A percentile compares a stretch with the other conserved stretches of the same genome.
phyloP scores from a whole-genome alignment of 176 grass and related monocot genomes.

The Aegilops umbellulata region DNA sequence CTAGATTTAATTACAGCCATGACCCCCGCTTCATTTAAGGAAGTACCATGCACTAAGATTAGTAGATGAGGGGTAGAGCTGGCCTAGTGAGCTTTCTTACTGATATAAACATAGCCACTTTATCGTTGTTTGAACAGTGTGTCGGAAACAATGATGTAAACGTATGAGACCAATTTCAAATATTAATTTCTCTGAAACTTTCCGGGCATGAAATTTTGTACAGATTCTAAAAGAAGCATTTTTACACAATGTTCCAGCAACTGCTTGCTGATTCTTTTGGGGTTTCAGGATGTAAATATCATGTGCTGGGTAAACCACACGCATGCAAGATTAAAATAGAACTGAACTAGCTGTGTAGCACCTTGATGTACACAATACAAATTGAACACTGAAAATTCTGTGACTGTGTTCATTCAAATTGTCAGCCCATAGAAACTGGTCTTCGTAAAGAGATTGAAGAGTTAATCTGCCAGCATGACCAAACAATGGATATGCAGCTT shows the following conservation, averaged over 20 bases:
- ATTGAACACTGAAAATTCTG: background rate
- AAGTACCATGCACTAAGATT: background rate
- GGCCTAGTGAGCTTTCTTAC: background rate
- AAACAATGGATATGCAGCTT: background rate
- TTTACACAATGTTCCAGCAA: background rate
- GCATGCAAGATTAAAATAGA: constrained; percentile 10
- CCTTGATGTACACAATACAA: background rate
- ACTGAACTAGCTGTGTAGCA: constrained; percentile 11
- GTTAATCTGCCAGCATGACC: background rate
- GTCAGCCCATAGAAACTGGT: background rate
- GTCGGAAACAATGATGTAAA: background rate
- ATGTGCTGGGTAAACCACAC: background rate
- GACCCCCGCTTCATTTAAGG: background rate
- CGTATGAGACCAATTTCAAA: background rate
- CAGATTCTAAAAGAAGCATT: background rate
- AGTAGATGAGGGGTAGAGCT: background rate
- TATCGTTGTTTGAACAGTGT: background rate
- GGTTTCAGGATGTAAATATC: background rate
- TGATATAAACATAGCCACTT: background rate
- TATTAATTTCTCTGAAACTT: background rate
- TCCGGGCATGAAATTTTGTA: background rate
- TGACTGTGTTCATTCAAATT: constrained; percentile 19
- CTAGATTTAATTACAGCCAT: background rate
- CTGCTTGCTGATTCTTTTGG: background rate
- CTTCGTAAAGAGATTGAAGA: background rate